A percentile compares a stretch with the other conserved stretches of the same genome.
phyloP scores from a whole-genome alignment of 139 green algal species.

The Choricystis sp. region DNA sequence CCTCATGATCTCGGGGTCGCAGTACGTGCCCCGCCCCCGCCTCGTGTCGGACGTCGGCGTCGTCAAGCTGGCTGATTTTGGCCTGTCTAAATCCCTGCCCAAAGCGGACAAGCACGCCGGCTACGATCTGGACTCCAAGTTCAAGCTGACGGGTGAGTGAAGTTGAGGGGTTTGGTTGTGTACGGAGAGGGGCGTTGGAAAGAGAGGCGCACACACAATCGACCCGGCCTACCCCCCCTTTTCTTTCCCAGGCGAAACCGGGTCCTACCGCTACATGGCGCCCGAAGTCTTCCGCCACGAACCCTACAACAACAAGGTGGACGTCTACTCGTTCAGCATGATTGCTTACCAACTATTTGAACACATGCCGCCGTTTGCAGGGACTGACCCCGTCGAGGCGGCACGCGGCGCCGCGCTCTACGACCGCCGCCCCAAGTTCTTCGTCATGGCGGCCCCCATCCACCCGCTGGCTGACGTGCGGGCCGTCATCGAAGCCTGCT shows the following conservation, averaged over 20 bases:
- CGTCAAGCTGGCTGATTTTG: conserved; percentile 81
- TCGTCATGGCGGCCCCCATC: conserved; percentile 5
- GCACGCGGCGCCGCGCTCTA: conserved; percentile 28
- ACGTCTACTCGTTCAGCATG: conserved; percentile 44
- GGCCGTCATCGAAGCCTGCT: conserved; percentile 25
- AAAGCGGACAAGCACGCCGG: conserved; percentile 32
- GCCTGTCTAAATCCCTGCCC: conserved; percentile 67
- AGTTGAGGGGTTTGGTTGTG: too few relatives aligned
- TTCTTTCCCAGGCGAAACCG: not conserved
- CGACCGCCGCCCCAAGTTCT: conserved; percentile 21
- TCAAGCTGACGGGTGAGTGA: conserved; percentile 73
- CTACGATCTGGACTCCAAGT: conserved; percentile 42
- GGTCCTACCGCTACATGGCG: conserved; percentile 40
- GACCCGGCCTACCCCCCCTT: too few relatives aligned
- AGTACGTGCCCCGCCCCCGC: conserved; percentile 31
- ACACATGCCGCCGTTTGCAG: conserved; percentile 25
- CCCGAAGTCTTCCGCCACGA: conserved; percentile 53
- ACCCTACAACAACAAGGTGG: conserved; percentile 45
- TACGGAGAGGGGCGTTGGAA: too few relatives aligned
- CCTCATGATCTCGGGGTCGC: conserved; percentile 63
- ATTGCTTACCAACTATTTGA: conserved; percentile 41
- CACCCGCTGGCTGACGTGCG: conserved; percentile 6
- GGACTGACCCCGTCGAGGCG: conserved; percentile 34
- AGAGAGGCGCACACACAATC: too few relatives aligned
- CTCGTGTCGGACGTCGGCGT: conserved; percentile 57